Base-by-base conservation (phyloP, 2,329 filamentous ascomycete species). In the Rugonectria rugulosa region DNA sequence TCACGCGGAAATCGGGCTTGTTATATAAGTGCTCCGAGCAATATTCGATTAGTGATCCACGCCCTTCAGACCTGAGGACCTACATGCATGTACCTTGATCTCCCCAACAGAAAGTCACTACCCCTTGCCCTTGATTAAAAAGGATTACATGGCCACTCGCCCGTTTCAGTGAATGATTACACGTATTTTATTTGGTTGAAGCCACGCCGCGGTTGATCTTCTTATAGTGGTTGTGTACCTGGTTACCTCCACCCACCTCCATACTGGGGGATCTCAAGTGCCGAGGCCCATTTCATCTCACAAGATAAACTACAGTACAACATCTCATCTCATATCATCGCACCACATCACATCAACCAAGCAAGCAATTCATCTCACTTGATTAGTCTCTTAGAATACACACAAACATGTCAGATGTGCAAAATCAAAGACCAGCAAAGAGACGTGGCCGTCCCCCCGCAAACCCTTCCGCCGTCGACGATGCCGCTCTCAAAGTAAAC, bases 401-500 rank as follows among this genome's bases (percentile, higher is more conserved):
- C 17, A n/a, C n/a, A n/a, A n/a, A n/a, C 19, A 56, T 56, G 53
- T 9, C 53, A 17, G 38, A 42, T 34, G 24, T 23, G 14, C 17
- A 26, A 24, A 21, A 44, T 12, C n/a, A 45, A 14, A 41, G 27
- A 21, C 29, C 46, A 6, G 29, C 47, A 2, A 68, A 63, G 53
- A 61, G 64, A 23, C 62, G 61, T 15, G 63, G 64, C 40, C 65
- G 65, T 20, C 60, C 63, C 20, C 53, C 64, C 7, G 55, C 59
- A 8, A 50, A 42, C 32, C 34, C 29, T 7, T 51, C 65, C 7
- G 59, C 67, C 3, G 31, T 50, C 4, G 66, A 67, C n/a, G 60
- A 67, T n/a, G 63, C 61, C 26, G 55, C 66, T 14, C 66, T 68
- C 44, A 63, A 66, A 53, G 66, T 68, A 56, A 43, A 7, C 19